Evolutionary conservation across 139 green algal species (phyloP), one percentile per base, ranked within the genome.

Genomic region (Eudorina sp.): DNA sequence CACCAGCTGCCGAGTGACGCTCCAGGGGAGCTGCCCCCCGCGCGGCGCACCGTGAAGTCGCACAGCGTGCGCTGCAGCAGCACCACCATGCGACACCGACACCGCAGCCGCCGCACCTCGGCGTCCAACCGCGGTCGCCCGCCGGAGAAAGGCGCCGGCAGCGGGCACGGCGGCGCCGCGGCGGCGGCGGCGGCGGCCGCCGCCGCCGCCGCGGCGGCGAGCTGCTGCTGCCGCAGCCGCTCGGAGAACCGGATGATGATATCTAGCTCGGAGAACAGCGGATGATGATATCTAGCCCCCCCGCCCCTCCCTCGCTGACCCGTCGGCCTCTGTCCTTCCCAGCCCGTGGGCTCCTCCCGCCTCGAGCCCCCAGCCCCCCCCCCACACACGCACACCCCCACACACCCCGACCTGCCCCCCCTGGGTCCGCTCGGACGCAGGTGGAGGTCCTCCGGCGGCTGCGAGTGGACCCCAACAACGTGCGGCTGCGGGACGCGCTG

Each of bases 381-480:
- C n/a, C n/a, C n/a, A n/a, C n/a, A n/a, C n/a, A n/a, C n/a, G n/a
- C n/a, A n/a, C n/a, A 55, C 48, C 48, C 48, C 13, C 13, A 55
- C 48, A 9, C 48, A 13, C 48, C 48, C 48, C 48, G 48, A 9
- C 48, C 48, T 13, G 48, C 48, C 48, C 48, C 48, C 48, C 13
- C 48, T 13, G 11, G 11, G 48, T 77, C 64, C 38, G 36, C 38
- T 38, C 19, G 6, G 51, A 16, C 84, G 68, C 66, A 98, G 93
- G 93, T 97, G 40, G 96, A 97, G 90, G 94, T 98, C 38, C 90
- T 98, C 76, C 93, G 95, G 41, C 91, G 93, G 8, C 88, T 96
- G 68, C 92, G 96, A 18, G 72, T 91, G 31, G 93, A 96, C 64
- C 92, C 95, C 14, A 87, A 91, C 72, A 94, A 94, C 77, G 46